A percentile compares a stretch with the other conserved stretches of the same genome.
These are phyloP conservation scores for Candida sanyiensis DNA, from an alignment of 805 yeast genomes.

Conservation along the genomic window DNA sequence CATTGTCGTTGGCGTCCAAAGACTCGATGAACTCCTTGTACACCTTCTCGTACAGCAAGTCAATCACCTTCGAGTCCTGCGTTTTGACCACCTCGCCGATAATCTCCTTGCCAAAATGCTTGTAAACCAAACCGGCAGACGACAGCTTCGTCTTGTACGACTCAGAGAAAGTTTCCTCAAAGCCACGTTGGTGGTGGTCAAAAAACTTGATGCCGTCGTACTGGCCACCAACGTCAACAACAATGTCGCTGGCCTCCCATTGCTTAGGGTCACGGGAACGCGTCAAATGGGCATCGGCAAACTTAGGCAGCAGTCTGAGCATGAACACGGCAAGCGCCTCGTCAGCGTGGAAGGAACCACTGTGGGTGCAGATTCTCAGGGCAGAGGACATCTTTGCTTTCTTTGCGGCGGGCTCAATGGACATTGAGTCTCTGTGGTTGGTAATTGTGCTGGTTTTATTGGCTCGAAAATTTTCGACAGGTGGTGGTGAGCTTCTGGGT, in stretches of 20 bases:
- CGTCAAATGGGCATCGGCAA: conserved; percentile 56
- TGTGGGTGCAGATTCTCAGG: conserved; percentile 78
- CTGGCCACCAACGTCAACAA: conserved; percentile 90
- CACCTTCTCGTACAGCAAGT: conserved; percentile 65
- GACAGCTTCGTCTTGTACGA: conserved; percentile 72
- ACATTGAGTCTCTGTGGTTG: neutral
- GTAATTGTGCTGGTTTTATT: neutral
- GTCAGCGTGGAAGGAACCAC: conserved; percentile 96
- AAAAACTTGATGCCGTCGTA: conserved; percentile 82
- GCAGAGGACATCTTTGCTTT: conserved; percentile 27
- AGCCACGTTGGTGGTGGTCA: conserved; percentile 96
- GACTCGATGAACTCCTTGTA: conserved; percentile 86
- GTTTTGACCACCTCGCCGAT: conserved; percentile 46
- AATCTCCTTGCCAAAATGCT: conserved; percentile 73
- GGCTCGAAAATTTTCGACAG: neutral
- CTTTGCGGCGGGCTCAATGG: conserved; percentile 17
- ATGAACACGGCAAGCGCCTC: conserved; percentile 91
- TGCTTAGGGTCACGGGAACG: conserved; percentile 80
- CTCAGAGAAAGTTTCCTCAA: conserved; percentile 63
- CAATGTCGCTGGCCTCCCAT: conserved; percentile 86
- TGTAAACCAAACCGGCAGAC: conserved; percentile 90
- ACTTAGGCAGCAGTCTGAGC: conserved; percentile 68
- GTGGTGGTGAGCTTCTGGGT: no score
- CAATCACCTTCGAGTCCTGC: conserved; percentile 39
- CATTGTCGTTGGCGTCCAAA: conserved; percentile 94